Evolutionary conservation across 176 grass and related monocot genomes (phyloP).

Genomic region (Secale cereale): DNA sequence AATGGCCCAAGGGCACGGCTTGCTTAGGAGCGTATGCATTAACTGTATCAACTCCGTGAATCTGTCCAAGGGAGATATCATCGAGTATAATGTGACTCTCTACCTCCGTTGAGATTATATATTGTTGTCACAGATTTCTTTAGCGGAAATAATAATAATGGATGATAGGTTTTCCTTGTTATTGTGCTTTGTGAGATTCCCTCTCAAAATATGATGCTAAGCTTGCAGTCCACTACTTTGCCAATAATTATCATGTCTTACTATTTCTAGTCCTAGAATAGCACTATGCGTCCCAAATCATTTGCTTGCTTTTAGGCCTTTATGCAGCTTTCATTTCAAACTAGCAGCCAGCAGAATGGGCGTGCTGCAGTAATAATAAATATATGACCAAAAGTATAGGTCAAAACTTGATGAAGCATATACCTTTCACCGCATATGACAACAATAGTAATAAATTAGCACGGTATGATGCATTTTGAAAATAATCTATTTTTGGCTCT

Average conservation of each 20-base stretch:
- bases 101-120: background rate
- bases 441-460: too few species aligned
- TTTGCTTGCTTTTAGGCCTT: background rate
- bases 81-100: slow-evolving; percentile 12
- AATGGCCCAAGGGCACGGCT: slow-evolving; percentile 37
- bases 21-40: slow-evolving; percentile 19
- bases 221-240: background rate
- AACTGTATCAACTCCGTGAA: background rate
- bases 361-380: too few species aligned
- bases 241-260: background rate
- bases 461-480: too few species aligned
- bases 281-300: background rate
- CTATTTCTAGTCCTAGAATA: background rate
- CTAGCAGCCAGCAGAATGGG: background rate
- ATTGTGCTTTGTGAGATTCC: background rate
- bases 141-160: background rate
- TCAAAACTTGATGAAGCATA: too few species aligned
- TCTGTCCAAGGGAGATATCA: slow-evolving; percentile 9
- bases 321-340: background rate
- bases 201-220: background rate
- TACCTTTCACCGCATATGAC: too few species aligned
- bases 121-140: background rate
- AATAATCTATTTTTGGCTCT: too few species aligned
- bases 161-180: background rate
- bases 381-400: too few species aligned